These are phyloP conservation scores for Straminergon stramineum DNA, from an alignment of 225 moss, liverwort and hornwort genomes.

Conservation along the genomic window DNA sequence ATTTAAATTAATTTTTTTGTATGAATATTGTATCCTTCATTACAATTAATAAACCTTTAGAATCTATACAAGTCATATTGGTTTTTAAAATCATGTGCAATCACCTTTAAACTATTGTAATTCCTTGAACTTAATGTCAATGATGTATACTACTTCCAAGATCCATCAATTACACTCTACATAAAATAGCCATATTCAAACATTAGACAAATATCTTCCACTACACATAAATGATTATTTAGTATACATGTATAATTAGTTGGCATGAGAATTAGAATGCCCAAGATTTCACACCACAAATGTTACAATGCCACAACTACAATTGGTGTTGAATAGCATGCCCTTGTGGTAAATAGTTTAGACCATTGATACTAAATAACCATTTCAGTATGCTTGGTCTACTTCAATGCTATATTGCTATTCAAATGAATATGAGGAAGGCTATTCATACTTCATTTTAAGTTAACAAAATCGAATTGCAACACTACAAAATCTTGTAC, in stretches of 20 bases:
- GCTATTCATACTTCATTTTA: neutral
- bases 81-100: neutral
- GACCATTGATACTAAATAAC: too few species aligned
- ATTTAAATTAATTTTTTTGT: neutral
- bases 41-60: neutral
- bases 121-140: neutral
- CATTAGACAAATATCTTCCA: neutral
- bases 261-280: neutral
- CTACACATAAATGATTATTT: accelerated
- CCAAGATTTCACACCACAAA: accelerated
- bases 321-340: neutral
- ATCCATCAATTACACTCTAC: neutral
- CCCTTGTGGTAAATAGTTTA: neutral
- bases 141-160: neutral
- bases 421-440: neutral
- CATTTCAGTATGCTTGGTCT: accelerated
- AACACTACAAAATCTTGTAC: neutral
- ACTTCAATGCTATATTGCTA: neutral
- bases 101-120: neutral
- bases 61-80: neutral
- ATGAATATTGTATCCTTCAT: neutral
- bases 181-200: neutral
- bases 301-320: neutral
- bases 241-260: neutral
- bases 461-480: neutral